Evolutionary conservation across 192 early-diverging fungal species (phyloP), one percentile per base, ranked within the genome.

Genomic region (Mortierella alpina): DNA sequence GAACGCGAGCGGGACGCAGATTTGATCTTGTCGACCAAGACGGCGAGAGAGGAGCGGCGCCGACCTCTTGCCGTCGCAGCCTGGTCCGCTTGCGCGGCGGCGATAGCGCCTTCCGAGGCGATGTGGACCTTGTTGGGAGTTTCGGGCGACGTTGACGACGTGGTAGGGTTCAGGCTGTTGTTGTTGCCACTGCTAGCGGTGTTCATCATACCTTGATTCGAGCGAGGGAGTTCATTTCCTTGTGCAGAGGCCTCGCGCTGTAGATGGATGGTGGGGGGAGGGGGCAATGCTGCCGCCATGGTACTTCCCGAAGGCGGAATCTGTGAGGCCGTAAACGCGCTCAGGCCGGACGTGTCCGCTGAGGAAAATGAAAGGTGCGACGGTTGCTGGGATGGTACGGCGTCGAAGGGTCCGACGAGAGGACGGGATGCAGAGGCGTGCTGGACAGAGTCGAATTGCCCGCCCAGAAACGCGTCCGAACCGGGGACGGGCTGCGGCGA

Each of bases 1-100:
- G 69, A 71, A 5, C 58, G 69, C 2, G 69, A 71, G 5, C 22
- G 39, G 4, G 59, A 50, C 31, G 31, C 31, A 4, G 69, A 61
- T 0, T 50, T 49, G 52, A 71, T 42, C 59, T 62, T 61, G 52
- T 71, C 69, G 14, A 51, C 58, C 11, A 71, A 14, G 20, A 71
- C 14, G 9, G 69, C 69, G 6, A 71, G 46, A 9, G 69, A 71
- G 18, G 59, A 62, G 13, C 69, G 68, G 48, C 68, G 69, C 7
- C 69, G 69, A 10, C 69, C 69, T 2, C 69, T 58, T 0, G 39
- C 40, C 3, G 23, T 0, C 0, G 41, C 58, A 17, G 50, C 69
- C 12, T n/a, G 59, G 22, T 48, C 59, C 12, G 44, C 42, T 14
- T 31, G 50, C 12, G 68, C 68, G n/a, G 56, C 57, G 55, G 68